Conservation (phyloP, 2,329 filamentous ascomycete species). For the Colletotrichum sp. region DNA sequence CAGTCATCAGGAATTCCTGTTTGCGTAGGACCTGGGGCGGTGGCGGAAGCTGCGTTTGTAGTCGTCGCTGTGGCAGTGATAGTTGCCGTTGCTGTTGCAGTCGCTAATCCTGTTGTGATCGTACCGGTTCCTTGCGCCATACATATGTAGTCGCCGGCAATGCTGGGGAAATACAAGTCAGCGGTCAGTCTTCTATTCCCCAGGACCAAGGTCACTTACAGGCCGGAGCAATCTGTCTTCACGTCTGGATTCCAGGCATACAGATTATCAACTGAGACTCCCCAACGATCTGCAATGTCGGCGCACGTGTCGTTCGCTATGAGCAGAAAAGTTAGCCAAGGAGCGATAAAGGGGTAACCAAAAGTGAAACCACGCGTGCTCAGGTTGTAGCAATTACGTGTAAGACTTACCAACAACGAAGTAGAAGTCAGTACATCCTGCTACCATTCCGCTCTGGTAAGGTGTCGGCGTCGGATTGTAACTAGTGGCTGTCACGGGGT, state of each 20-base stretch:
- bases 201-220: background rate
- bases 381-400: background rate
- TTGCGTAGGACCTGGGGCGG: background rate
- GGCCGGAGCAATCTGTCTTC: background rate
- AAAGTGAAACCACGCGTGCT: background rate
- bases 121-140: background rate
- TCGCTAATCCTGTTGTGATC: background rate
- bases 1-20: background rate
- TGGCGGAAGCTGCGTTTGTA: background rate
- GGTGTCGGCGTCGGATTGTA: background rate
- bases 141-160: background rate
- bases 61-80: background rate
- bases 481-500: background rate
- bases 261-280: background rate
- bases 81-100: background rate
- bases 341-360: background rate
- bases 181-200: background rate
- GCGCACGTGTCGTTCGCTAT: background rate
- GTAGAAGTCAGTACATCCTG: background rate
- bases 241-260: background rate
- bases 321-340: background rate
- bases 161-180: background rate
- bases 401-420: background rate
- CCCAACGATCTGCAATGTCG: background rate
- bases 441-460: background rate